Evolutionary conservation across 441 rosid species (phyloP), one percentile per base, ranked within the genome.

Genomic region (Flueggea neowawraea): DNA sequence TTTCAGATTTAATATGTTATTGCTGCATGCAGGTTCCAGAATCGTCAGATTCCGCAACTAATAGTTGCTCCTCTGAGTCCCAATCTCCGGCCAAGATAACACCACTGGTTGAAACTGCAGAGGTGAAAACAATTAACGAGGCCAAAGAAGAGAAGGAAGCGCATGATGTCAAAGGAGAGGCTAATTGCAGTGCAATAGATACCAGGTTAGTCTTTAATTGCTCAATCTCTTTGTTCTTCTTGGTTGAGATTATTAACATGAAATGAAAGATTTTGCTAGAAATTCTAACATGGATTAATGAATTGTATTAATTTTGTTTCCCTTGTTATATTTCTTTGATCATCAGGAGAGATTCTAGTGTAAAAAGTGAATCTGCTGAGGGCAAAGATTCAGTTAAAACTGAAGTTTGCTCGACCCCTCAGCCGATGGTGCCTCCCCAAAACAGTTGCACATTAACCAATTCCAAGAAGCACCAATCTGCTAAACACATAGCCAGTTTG

Each of bases 391-490:
- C 15, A 4, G 16, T 13, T 15, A 57, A 36, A 36, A 13, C 60
- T 36, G 96, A 81, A 62, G 71, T 68, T 67, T 69, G 52, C 61
- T 69, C 84, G 71, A 91, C 96, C 31, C 99, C 97, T 15, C 80
- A 80, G 70, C 80, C 80, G 54, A 70, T 55, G 47, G 48, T 55
- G 31, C 55, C 60, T 64, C 65, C 81, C 33, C 64, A 63, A 51
- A 84, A 82, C 53, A 84, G 70, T 66, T 78, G 68, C 51, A 55
- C 55, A 63, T 64, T 71, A 33, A 75, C 73, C 31, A 80, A 71
- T 60, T 81, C 80, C 65, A 86, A 78, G 83, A 91, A 84, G 80
- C 79, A 74, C 60, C 87, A 73, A 67, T 73, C 95, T 17, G 86
- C 93, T 55, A 83, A 69, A 66, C 85, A 76, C 67, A 79, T 84